Evolutionary conservation across 441 rosid species (phyloP), one percentile per base, ranked within the genome.

Genomic region (Geranium incanum): DNA sequence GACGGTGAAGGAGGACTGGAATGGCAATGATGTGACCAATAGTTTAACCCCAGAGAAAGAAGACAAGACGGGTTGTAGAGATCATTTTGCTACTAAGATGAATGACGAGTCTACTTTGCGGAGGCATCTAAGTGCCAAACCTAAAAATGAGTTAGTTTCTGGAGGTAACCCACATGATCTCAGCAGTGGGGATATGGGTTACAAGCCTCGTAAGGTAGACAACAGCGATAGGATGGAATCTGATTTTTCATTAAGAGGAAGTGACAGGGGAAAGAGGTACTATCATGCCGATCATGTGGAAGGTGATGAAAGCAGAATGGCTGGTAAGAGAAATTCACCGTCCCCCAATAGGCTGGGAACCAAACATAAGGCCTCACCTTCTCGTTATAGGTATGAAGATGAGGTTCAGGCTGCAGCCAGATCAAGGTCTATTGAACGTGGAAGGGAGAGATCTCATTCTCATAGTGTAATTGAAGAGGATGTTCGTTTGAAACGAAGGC

Each of bases 361-460:
- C 37, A 79, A 66, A 72, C 68, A 67, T 67, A 83, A 75, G 74
- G 73, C 13, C 5, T 89, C 86, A 59, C 85, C 81, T 2, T 77
- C 80, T 63, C 66, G n/a, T 71, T 80, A 80, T 62, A 82, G 81
- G 76, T 76, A 76, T 65, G 52, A 37, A 77, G 86, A 83, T 50
- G 85, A 81, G 66, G 74, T 65, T 75, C 67, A 60, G 72, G 52
- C n/a, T 73, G 80, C 77, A 78, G 79, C 78, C 68, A 80, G 86
- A 77, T 89, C 90, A 62, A 74, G 75, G 73, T 78, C 89, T 7
- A 76, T 16, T 69, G 89, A 86, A 71, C 67, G 57, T 80, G 79
- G 43, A 43, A 81, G 85, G 78, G 91, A 82, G 70, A 81, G 87
- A 66, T 86, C 97, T 75, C 77, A 66, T 71, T 84, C 94, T n/a